These are phyloP conservation scores for Theobroma cacao DNA, from an alignment of 345 rosid species.

Conservation along the genomic window DNA sequence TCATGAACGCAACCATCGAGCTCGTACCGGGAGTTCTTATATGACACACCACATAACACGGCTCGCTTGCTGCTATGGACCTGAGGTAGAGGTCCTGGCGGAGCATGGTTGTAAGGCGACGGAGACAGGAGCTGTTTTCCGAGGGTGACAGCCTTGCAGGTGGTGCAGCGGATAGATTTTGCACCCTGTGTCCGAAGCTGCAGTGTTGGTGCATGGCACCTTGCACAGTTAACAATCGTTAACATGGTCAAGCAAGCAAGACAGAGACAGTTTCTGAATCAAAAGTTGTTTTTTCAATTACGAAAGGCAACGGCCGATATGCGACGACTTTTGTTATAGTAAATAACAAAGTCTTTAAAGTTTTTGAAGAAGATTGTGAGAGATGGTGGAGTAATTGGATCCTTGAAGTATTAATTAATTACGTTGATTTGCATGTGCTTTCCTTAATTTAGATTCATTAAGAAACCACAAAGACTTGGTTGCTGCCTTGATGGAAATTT, in stretches of 20 bases:
- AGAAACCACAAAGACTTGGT: too few species aligned
- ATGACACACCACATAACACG: constrained; percentile 63
- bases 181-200: constrained; percentile 64
- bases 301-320: too few species aligned
- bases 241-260: constrained; percentile 23
- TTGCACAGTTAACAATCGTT: constrained; percentile 62
- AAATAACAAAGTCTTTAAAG: too few species aligned
- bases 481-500: too few species aligned
- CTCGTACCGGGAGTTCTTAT: constrained; percentile 46
- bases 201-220: constrained; percentile 51
- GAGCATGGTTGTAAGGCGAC: constrained; percentile 43
- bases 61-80: constrained; percentile 67
- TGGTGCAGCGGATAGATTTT: constrained; percentile 56
- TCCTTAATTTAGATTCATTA: too few species aligned
- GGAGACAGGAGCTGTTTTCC: constrained; percentile 34
- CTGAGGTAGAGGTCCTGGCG: constrained; percentile 44
- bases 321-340: too few species aligned
- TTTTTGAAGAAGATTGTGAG: too few species aligned
- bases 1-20: constrained; percentile 82
- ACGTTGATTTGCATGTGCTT: too few species aligned
- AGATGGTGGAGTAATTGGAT: too few species aligned
- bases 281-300: too few species aligned
- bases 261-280: too few species aligned
- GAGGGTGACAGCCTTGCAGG: constrained; percentile 56
- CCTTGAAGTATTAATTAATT: too few species aligned